A percentile compares a stretch with the other conserved stretches of the same genome.
Evolutionary conservation across 306 rosid genomes (phyloP).

Genomic region (Vigna unguiculata): DNA sequence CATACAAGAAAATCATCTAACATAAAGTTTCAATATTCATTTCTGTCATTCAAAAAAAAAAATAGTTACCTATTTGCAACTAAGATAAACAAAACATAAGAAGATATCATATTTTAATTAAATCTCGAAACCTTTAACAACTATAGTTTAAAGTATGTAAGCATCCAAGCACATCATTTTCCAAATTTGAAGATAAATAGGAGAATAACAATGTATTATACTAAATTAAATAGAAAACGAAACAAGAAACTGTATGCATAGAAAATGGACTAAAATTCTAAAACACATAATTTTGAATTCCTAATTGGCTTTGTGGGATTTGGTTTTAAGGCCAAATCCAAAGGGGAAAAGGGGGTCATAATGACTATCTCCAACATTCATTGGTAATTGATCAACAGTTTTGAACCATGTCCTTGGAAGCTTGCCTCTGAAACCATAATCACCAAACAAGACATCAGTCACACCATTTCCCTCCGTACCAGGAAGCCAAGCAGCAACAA

Average conservation of each 20-base stretch:
- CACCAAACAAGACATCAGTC: no score
- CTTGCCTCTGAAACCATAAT: no score
- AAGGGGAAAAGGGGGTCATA: conserved; percentile 54
- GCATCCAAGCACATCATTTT: background rate
- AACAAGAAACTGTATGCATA: background rate
- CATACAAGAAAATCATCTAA: background rate
- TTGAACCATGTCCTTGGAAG: no score
- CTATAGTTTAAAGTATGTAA: background rate
- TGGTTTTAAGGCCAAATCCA: conserved; percentile 54
- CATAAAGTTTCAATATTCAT: no score
- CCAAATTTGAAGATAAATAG: background rate
- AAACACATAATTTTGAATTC: background rate
- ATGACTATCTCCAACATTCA: conserved; percentile 40
- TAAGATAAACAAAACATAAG: no score
- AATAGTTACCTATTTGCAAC: background rate
- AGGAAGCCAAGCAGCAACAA: no score
- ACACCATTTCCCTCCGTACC: no score
- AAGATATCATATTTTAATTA: no score
- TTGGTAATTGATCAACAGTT: conserved; percentile 39
- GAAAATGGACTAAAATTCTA: background rate
- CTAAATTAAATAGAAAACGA: background rate
- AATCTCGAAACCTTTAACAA: background rate
- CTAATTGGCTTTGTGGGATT: background rate
- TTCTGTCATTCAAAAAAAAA: background rate
- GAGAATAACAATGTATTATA: background rate